A percentile compares a stretch with the other conserved stretches of the same genome.
These are phyloP conservation scores for Pseudogymnoascus sp. DNA, from an alignment of 2,329 filamentous ascomycete species.

Conservation along the genomic window DNA sequence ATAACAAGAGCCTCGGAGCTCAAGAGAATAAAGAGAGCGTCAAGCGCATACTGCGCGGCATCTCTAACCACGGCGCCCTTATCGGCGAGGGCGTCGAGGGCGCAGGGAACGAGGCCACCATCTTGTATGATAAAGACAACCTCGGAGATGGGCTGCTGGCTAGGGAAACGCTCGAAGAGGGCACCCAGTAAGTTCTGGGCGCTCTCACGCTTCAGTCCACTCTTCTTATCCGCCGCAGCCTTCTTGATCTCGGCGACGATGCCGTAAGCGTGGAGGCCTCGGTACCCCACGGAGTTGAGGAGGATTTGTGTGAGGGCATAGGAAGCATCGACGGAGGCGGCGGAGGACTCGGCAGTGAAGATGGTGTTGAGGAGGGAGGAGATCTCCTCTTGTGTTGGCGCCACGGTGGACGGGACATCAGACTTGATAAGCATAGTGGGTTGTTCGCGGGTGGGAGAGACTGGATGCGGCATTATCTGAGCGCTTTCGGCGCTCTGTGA, in stretches of 20 bases:
- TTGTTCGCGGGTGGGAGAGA: constrained; percentile 33
- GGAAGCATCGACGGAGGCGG: constrained; percentile 51
- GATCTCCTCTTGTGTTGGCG: constrained; percentile 60
- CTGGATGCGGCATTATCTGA: constrained; percentile 40
- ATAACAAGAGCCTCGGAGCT: constrained; percentile 74
- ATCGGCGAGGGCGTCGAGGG: constrained; percentile 79
- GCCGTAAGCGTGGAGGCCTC: constrained; percentile 53
- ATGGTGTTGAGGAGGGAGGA: constrained; percentile 55
- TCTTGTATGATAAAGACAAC: constrained; percentile 76
- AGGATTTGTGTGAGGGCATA: constrained; percentile 58
- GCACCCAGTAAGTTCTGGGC: constrained; percentile 93
- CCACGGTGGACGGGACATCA: constrained; percentile 28
- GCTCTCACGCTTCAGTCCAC: constrained; percentile 72
- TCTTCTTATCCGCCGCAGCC: constrained; percentile 90
- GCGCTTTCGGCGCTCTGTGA: constrained; percentile 13
- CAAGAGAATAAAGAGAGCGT: constrained; percentile 74
- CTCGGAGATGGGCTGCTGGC: constrained; percentile 69
- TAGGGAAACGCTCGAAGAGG: constrained; percentile 81
- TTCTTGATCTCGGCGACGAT: constrained; percentile 59
- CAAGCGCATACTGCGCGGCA: constrained; percentile 86
- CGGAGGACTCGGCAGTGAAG: constrained; percentile 50
- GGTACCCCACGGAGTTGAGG: constrained; percentile 55
- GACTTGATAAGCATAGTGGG: constrained; percentile 41
- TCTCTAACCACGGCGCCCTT: constrained; percentile 85
- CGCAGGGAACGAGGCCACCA: constrained; percentile 60